phyloP scores from a whole-genome alignment of 129 eudicot genomes.

The Artemisia annua region DNA sequence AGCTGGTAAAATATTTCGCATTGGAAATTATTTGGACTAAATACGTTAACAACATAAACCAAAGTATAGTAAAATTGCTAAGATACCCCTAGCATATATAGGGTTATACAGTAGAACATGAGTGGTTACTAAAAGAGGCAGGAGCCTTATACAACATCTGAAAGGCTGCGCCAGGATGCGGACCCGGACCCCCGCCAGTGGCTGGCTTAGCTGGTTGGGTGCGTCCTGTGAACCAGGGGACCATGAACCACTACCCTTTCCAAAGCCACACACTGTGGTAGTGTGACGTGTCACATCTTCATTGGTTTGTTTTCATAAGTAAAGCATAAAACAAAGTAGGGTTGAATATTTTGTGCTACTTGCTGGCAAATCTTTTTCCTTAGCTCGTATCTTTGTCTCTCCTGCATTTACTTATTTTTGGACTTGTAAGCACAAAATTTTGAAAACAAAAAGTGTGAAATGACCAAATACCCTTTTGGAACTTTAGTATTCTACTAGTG shows the following conservation, averaged over 20 bases:
- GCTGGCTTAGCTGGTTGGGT: constrained; percentile 30
- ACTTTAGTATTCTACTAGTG: too few relatives aligned
- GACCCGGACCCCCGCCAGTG: constrained; percentile 28
- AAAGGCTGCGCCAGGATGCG: constrained; percentile 29
- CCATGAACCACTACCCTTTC: constrained; percentile 25
- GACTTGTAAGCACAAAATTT: not conserved
- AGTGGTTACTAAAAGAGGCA: constrained; percentile 27
- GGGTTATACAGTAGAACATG: not conserved
- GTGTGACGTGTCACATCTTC: constrained; percentile 12
- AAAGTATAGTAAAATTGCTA: not conserved
- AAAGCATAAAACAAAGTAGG: not conserved
- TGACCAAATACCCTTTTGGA: too few relatives aligned
- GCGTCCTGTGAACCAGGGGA: constrained; percentile 35
- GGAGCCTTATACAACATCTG: constrained; percentile 23
- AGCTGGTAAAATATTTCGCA: not conserved
- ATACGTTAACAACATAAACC: too few relatives aligned
- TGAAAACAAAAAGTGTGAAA: not conserved
- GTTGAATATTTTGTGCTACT: not conserved
- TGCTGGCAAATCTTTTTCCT: constrained; percentile 12
- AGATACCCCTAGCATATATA: not conserved
- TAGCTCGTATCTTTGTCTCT: constrained; percentile 31
- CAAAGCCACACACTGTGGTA: constrained; percentile 24
- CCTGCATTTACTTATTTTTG: constrained; percentile 2
- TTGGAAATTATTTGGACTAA: not conserved
- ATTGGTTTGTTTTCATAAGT: constrained; percentile 4